Evolutionary conservation across 768 basidiomycete genomes (phyloP).

Genomic region (Hygrocybe coccinea): DNA sequence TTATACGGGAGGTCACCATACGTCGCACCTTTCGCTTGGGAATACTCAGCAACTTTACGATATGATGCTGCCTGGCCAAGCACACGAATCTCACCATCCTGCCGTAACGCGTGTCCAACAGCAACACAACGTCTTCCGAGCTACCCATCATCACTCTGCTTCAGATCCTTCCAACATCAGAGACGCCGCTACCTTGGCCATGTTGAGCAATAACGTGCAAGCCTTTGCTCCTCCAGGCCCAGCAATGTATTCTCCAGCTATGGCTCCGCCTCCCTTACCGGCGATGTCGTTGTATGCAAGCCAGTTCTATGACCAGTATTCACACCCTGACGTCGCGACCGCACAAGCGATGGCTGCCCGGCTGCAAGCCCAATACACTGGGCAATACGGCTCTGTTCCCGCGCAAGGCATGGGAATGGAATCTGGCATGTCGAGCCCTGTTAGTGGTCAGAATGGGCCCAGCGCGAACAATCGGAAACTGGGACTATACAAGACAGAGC

Average conservation of each 20-base stretch:
- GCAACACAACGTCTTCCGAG: slow-evolving; percentile 69
- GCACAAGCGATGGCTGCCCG: slow-evolving; percentile 58
- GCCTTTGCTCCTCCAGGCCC: slow-evolving; percentile 40
- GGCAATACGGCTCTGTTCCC: slow-evolving; percentile 40
- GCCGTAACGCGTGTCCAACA: slow-evolving; percentile 75
- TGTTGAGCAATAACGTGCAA: slow-evolving; percentile 54
- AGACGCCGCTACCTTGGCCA: slow-evolving; percentile 61
- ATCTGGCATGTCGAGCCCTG: slow-evolving; percentile 40
- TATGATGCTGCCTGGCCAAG: slow-evolving; percentile 62
- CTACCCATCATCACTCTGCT: slow-evolving; percentile 74
- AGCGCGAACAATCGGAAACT: slow-evolving; percentile 90
- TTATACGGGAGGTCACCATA: slow-evolving; percentile 55
- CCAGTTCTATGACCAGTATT: slow-evolving; percentile 69
- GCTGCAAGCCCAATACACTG: slow-evolving; percentile 60
- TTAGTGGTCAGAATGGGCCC: slow-evolving; percentile 54
- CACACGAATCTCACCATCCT: slow-evolving; percentile 53
- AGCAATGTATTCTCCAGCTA: slow-evolving; percentile 52
- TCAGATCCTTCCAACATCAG: slow-evolving; percentile 76
- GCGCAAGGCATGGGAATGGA: slow-evolving; percentile 30
- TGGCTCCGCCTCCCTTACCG: slow-evolving; percentile 37
- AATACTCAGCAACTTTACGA: slow-evolving; percentile 76
- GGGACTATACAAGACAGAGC: slow-evolving; percentile 85
- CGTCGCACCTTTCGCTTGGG: slow-evolving; percentile 66
- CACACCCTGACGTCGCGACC: slow-evolving; percentile 45
- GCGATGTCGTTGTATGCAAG: slow-evolving; percentile 62